Conservation (phyloP, 495 filamentous ascomycete species). For the Thozetella sp. region DNA sequence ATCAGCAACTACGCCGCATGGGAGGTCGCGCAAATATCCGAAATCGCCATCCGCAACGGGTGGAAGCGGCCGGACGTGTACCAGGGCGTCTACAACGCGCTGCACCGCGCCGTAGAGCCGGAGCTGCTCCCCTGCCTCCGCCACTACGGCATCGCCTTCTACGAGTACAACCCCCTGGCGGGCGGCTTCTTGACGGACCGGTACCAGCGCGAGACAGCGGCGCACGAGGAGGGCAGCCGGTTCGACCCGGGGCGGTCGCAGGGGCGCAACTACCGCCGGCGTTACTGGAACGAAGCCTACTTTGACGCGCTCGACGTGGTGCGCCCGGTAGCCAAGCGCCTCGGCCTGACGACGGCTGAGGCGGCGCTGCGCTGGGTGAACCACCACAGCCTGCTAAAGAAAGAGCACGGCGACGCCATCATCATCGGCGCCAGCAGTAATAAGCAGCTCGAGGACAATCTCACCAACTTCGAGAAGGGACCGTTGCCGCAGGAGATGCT, state of each 20-base stretch:
- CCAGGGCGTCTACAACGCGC: constrained; percentile 67
- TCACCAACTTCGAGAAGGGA: constrained; percentile 53
- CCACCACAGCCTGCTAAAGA: constrained; percentile 41
- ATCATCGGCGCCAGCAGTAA: constrained; percentile 54
- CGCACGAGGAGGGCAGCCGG: constrained; percentile 38
- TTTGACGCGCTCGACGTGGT: constrained; percentile 50
- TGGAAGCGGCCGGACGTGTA: constrained; percentile 67
- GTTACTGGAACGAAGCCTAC: constrained; percentile 49
- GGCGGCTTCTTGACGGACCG: constrained; percentile 50
- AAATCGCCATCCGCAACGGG: constrained; percentile 48
- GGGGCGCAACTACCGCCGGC: constrained; percentile 34
- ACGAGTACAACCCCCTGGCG: constrained; percentile 47
- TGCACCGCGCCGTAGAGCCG: constrained; percentile 52
- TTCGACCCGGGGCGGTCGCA: constrained; percentile 42
- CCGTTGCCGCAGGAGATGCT: constrained; percentile 55
- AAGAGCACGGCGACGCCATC: constrained; percentile 47
- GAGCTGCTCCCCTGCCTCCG: constrained; percentile 52
- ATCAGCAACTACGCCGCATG: constrained; percentile 54
- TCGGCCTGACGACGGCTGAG: constrained; percentile 42
- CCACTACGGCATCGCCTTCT: constrained; percentile 52
- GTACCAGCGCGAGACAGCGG: constrained; percentile 25
- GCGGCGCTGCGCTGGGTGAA: constrained; percentile 50
- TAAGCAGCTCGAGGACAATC: constrained; percentile 48
- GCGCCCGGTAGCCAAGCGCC: constrained; percentile 40
- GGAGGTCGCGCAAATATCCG: constrained; percentile 57